Base-by-base conservation (phyloP, 2,329 filamentous ascomycete genomes). In the Escovopsis weberi region DNA sequence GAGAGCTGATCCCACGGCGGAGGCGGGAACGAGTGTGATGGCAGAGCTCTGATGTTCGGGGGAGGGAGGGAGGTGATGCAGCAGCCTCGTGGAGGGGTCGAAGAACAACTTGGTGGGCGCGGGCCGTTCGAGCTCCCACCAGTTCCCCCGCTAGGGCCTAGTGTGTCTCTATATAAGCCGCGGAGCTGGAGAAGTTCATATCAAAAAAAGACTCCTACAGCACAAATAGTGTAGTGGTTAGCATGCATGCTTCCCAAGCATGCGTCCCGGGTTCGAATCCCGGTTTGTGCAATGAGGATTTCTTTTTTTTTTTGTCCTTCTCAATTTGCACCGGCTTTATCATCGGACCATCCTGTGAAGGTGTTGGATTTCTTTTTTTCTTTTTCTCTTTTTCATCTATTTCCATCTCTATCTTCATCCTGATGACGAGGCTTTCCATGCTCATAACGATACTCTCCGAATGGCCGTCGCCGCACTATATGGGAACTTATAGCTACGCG, bases 211-310 rank as follows among this genome's bases (percentile, higher is more conserved):
- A 3, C 23, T 23, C 23, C 2, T 50, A 7, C 32, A 47, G 54
- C 58, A 53, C 48, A 46, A 49, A 49, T 61, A 56, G 59, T 61
- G 57, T 60, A 61, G 49, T 45, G 59, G 59, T 56, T 61, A 61
- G 59, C 58, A 61, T 61, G 46, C 56, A 50, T 55, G 58, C 58
- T 60, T 61, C 59, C 59, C 58, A 61, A 56, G 57, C 56, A 53
- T 51, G 56, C 47, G 57, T 55, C 49, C 50, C 50, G 59, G 53
- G 59, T 61, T 61, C 59, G 59, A 61, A 50, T 57, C 59, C 53
- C 59, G 50, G 53, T 50, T 52, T 47, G 51, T 53, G 59, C 55
- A 61, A 33, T 3, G 40, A 26, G 4, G 36, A 43, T 53, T 12
- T 33, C 33, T 32, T 9, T 32, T 32, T 32, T 32, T 32, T 43